These are phyloP conservation scores for Fraxinus latifolia DNA, from an alignment of 305 asterid genomes.

Conservation along the genomic window DNA sequence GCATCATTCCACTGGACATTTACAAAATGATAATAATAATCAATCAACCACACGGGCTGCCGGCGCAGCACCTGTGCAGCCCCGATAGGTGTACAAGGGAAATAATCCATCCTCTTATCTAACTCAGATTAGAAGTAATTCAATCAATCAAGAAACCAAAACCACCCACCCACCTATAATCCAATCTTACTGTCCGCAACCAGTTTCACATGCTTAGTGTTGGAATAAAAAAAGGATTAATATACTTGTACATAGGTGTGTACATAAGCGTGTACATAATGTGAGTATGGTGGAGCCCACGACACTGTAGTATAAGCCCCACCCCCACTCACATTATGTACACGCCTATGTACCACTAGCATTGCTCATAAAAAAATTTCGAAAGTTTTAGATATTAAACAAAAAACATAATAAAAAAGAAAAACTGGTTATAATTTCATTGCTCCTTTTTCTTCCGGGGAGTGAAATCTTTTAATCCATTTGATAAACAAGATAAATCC, in stretches of 20 bases:
- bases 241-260: no score
- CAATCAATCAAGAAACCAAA: conserved; percentile 9
- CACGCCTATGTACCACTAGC: no score
- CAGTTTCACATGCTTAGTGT: conserved; percentile 31
- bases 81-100: neutral
- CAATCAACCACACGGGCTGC: neutral
- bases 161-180: conserved; percentile 32
- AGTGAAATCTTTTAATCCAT: neutral
- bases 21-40: no score
- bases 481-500: neutral
- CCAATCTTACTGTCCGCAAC: conserved; percentile 23
- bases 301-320: no score
- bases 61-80: neutral
- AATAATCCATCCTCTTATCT: conserved; percentile 21
- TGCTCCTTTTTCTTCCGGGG: neutral
- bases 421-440: neutral
- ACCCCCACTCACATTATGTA: no score
- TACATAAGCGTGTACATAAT: no score
- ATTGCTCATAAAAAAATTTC: no score
- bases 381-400: neutral
- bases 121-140: conserved; percentile 19
- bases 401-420: no score
- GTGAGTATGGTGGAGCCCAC: no score
- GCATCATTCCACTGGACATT: neutral
- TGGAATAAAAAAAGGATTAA: neutral